A percentile compares a stretch with the other conserved stretches of the same genome.
phyloP scores from a whole-genome alignment of 306 rosid genomes.

The Myrica gale region DNA sequence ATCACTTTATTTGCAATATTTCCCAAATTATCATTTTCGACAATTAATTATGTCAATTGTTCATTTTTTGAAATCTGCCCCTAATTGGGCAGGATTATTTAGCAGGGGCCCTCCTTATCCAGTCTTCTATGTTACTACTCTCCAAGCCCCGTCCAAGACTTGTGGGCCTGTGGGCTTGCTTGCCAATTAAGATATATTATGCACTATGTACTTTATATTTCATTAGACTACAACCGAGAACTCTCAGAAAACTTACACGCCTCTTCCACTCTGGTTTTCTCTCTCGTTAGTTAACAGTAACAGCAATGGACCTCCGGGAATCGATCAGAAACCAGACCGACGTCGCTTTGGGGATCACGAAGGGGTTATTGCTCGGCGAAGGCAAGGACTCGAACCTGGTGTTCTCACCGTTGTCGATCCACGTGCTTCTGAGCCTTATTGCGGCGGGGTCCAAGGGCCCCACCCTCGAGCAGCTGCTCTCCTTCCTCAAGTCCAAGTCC shows the following conservation, averaged over 20 bases:
- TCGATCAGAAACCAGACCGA: conserved; percentile 48
- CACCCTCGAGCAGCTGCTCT: conserved; percentile 61
- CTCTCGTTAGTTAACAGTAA: background rate
- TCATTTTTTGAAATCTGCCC: too few species aligned
- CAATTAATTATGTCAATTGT: too few species aligned
- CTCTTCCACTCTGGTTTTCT: too few species aligned
- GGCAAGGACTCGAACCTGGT: conserved; percentile 50
- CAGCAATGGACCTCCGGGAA: conserved; percentile 59
- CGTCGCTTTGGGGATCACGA: conserved; percentile 49
- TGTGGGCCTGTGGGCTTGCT: background rate
- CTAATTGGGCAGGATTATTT: too few species aligned
- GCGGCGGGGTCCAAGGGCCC: conserved; percentile 73
- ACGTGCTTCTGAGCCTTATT: conserved; percentile 59
- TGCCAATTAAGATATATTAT: background rate
- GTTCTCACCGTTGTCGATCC: conserved; percentile 71
- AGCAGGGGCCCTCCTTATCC: too few species aligned
- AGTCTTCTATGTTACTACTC: too few species aligned
- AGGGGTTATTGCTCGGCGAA: conserved; percentile 40
- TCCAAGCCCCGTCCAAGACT: too few species aligned
- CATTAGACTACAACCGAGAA: too few species aligned
- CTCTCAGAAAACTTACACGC: too few species aligned
- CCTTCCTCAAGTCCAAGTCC: conserved; percentile 70
- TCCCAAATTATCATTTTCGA: too few species aligned
- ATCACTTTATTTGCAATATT: too few species aligned
- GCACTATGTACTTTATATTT: background rate